Percentiles rank a stretch among this genome's conserved stretches.
phyloP scores from a whole-genome alignment of 768 basidiomycete species.

The Lepiota brunneoincarnata region DNA sequence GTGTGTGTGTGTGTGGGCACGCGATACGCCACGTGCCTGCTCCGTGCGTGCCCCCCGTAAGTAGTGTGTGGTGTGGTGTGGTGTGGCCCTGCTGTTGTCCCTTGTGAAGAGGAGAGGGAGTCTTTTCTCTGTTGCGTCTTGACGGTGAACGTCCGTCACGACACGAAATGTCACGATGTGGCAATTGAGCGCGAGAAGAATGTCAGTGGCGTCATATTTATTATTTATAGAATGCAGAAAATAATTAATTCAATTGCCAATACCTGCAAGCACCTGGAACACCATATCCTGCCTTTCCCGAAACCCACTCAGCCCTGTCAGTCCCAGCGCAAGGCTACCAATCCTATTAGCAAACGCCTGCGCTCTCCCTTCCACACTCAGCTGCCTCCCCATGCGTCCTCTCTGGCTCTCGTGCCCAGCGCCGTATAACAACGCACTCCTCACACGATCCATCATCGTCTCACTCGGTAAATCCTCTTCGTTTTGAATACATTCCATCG shows the following conservation, averaged over 20 bases:
- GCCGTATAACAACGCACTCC: constrained; percentile 55
- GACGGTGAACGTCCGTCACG: too few relatives aligned
- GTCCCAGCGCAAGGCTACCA: constrained; percentile 66
- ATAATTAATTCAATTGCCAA: constrained; percentile 24
- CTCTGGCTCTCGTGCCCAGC: constrained; percentile 41
- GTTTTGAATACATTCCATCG: constrained; percentile 40
- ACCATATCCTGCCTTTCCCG: constrained; percentile 67
- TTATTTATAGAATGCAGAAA: too few relatives aligned
- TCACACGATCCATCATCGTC: constrained; percentile 58
- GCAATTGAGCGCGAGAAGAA: too few relatives aligned
- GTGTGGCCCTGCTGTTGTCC: too few relatives aligned
- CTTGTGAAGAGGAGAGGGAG: too few relatives aligned
- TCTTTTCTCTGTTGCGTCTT: too few relatives aligned
- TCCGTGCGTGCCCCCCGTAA: too few relatives aligned
- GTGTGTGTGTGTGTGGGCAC: too few relatives aligned
- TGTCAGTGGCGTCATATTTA: too few relatives aligned
- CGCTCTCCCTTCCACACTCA: constrained; percentile 61
- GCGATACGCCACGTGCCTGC: too few relatives aligned
- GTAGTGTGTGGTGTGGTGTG: too few relatives aligned
- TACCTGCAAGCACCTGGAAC: constrained; percentile 61
- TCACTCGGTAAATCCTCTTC: constrained; percentile 35
- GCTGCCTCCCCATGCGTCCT: constrained; percentile 30
- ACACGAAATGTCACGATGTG: too few relatives aligned
- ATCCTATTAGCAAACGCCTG: constrained; percentile 76
- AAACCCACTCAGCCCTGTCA: constrained; percentile 72